Percentiles rank a stretch among this genome's conserved stretches.
These are phyloP conservation scores for Fusarium buxicola DNA, from an alignment of 2,329 filamentous ascomycete genomes.

Conservation along the genomic window DNA sequence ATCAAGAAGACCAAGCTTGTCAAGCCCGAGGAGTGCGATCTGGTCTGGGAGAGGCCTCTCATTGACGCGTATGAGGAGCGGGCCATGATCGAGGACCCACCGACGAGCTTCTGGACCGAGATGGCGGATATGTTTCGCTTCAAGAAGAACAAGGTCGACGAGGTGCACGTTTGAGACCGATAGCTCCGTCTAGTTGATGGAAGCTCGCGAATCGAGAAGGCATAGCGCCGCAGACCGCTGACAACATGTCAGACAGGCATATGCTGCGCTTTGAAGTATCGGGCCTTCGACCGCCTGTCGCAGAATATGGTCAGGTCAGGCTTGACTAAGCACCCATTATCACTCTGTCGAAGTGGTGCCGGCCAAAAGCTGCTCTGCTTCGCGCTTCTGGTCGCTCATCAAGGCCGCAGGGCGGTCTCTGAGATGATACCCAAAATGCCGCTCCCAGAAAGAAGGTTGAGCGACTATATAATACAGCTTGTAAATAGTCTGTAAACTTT, in stretches of 20 bases:
- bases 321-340: not conserved
- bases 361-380: not conserved
- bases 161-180: conserved; percentile 22
- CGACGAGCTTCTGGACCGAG: conserved; percentile 54
- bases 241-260: not conserved
- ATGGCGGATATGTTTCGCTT: conserved; percentile 28
- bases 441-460: not conserved
- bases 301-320: not conserved
- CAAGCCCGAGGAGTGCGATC: conserved; percentile 61
- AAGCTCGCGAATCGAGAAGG: not conserved
- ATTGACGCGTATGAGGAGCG: conserved; percentile 64
- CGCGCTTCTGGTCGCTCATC: not conserved
- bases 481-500: conserved; percentile 1
- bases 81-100: conserved; percentile 49
- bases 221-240: not conserved
- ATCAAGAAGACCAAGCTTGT: conserved; percentile 65
- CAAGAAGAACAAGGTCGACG: conserved; percentile 25
- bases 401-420: not conserved
- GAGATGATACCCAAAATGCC: not conserved
- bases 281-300: not conserved
- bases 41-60: conserved; percentile 64
- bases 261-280: not conserved
- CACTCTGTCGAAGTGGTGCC: not conserved
- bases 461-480: not conserved
- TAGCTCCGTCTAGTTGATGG: not conserved